phyloP scores from a whole-genome alignment of 139 green algal genomes.

The Coelastrella sp. region DNA sequence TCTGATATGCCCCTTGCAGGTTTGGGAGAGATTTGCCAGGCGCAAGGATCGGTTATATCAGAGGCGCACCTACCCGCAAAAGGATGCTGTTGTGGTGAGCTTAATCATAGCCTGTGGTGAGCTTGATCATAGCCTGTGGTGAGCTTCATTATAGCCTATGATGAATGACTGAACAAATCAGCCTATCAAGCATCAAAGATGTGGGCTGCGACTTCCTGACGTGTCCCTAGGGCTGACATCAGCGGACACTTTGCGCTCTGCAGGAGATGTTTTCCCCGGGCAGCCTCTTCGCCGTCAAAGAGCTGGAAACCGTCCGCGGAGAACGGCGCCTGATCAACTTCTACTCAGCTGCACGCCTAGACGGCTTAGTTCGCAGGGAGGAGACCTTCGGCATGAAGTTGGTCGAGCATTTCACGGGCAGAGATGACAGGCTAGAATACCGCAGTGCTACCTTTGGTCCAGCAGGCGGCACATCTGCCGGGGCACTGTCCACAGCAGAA shows the following conservation, averaged over 20 bases:
- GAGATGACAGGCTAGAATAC: conserved; percentile 84
- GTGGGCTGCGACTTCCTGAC: too few relatives aligned
- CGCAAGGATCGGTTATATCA: conserved; percentile 83
- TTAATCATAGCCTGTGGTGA: not conserved
- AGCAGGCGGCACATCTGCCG: not conserved
- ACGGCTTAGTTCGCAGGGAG: conserved; percentile 74
- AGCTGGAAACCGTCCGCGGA: conserved; percentile 21
- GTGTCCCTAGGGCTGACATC: too few relatives aligned
- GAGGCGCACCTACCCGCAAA: conserved; percentile 66
- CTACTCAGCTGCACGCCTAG: conserved; percentile 72
- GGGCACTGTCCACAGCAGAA: not conserved
- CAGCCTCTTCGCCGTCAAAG: conserved; percentile 43
- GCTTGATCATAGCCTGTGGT: too few relatives aligned
- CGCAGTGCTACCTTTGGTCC: conserved; percentile 72
- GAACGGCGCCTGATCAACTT: conserved; percentile 61
- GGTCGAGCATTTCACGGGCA: conserved; percentile 72
- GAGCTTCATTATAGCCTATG: too few relatives aligned
- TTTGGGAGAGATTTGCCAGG: conserved; percentile 71
- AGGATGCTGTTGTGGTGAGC: conserved; percentile 52
- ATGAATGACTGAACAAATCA: too few relatives aligned
- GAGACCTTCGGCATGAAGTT: conserved; percentile 74
- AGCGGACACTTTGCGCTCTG: not conserved
- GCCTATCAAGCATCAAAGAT: too few relatives aligned
- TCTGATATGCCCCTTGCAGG: conserved; percentile 26
- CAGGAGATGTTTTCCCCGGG: conserved; percentile 42